These are phyloP conservation scores for Pleurotus cornucopiae DNA, from an alignment of 768 basidiomycete species.

Conservation along the genomic window DNA sequence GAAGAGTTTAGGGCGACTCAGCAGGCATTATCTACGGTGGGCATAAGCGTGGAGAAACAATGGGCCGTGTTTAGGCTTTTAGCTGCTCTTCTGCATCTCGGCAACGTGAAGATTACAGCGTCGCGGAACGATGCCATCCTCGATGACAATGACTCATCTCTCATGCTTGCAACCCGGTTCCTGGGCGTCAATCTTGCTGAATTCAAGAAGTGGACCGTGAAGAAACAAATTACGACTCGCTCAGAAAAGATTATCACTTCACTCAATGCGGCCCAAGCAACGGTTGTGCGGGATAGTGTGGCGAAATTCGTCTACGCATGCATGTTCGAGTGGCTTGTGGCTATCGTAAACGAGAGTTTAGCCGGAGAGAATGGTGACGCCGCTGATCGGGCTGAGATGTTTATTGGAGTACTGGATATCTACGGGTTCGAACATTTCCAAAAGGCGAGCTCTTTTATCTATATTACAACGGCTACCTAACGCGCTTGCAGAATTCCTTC, in stretches of 20 bases:
- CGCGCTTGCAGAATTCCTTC: constrained; percentile 62
- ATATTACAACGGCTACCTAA: not conserved
- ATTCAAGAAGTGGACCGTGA: constrained; percentile 98
- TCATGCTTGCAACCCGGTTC: constrained; percentile 81
- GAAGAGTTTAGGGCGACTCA: constrained; percentile 95
- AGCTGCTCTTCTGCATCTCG: constrained; percentile 92
- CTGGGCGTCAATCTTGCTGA: constrained; percentile 86
- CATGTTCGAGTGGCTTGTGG: constrained; percentile 97
- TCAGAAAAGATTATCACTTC: constrained; percentile 93
- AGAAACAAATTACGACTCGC: constrained; percentile 94
- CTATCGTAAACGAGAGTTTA: constrained; percentile 95
- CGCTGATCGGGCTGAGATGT: constrained; percentile 90
- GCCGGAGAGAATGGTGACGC: constrained; percentile 94
- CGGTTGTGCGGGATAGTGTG: constrained; percentile 92
- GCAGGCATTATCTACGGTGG: constrained; percentile 93
- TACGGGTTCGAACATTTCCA: constrained; percentile 98
- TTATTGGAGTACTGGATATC: constrained; percentile 98
- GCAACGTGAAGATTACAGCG: constrained; percentile 89
- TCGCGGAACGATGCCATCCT: constrained; percentile 79
- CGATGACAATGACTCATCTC: constrained; percentile 76
- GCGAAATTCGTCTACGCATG: constrained; percentile 99
- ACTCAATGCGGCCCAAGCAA: constrained; percentile 84
- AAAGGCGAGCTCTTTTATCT: constrained; percentile 49
- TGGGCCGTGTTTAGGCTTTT: constrained; percentile 97
- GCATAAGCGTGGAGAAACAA: constrained; percentile 95